Conservation (phyloP, 176 grass and related monocot species). For the Tillandsia fasciculata region DNA sequence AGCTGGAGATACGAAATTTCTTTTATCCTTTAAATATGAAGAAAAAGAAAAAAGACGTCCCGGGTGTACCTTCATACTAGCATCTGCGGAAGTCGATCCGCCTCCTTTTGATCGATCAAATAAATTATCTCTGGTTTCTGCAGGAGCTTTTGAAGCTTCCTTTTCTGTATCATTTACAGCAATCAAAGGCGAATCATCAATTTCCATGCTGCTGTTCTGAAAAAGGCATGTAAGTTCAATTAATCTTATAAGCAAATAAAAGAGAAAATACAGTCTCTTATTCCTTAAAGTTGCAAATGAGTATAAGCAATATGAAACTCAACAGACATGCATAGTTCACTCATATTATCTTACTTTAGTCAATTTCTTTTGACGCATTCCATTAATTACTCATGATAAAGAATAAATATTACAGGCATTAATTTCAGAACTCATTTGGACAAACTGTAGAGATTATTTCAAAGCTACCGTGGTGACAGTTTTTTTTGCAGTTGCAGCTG, state of each 20-base stretch:
- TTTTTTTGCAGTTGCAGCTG: conserved; percentile 14
- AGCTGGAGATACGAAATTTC: neutral
- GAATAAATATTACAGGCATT: too few relatives aligned
- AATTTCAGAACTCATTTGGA: neutral
- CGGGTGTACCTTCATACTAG: conserved; percentile 12
- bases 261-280: neutral
- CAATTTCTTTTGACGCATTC: too few relatives aligned
- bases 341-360: too few relatives aligned
- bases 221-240: conserved; percentile 11
- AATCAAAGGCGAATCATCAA: conserved; percentile 35
- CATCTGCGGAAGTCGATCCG: neutral
- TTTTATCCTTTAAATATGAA: neutral
- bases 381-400: too few relatives aligned
- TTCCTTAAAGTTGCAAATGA: neutral
- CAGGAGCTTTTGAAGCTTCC: conserved; percentile 7
- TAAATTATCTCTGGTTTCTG: conserved; percentile 16
- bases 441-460: neutral
- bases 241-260: neutral
- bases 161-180: neutral
- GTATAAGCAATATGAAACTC: too few relatives aligned
- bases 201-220: conserved; percentile 41
- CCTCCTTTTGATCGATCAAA: conserved; percentile 18
- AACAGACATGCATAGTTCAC: too few relatives aligned
- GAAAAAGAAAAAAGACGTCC: neutral
- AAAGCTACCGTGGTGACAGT: conserved; percentile 7